Percentiles rank a stretch among this genome's conserved stretches.
Conservation (phyloP, 2,329 filamentous ascomycete species). For the Beauveria sp. region DNA sequence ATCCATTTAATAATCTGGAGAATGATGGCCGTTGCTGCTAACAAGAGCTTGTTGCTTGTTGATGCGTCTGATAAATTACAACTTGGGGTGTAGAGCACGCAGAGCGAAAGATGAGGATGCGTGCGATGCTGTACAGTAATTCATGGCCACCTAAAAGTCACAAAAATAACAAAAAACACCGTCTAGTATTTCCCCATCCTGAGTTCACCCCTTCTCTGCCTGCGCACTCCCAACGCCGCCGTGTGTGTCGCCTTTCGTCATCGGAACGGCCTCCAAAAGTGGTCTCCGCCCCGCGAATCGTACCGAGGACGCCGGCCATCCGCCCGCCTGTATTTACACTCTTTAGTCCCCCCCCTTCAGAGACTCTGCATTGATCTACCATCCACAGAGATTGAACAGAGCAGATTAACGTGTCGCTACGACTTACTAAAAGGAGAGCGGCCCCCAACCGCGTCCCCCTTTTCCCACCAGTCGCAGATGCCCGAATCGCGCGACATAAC, state of each 20-base stretch:
- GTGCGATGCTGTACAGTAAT: neutral
- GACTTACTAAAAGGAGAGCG: too few relatives aligned
- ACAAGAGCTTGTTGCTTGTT: too few relatives aligned
- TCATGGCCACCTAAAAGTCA: neutral
- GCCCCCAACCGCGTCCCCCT: neutral
- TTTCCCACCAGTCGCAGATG: neutral
- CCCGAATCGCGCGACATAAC: too few relatives aligned
- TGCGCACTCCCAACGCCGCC: neutral
- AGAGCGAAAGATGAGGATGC: too few relatives aligned
- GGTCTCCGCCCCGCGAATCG: neutral
- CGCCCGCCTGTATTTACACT: too few relatives aligned
- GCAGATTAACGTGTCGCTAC: too few relatives aligned
- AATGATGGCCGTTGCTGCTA: too few relatives aligned
- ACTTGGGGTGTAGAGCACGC: too few relatives aligned
- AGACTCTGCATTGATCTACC: too few relatives aligned
- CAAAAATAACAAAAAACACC: neutral
- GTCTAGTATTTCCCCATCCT: neutral
- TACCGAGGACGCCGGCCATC: neutral
- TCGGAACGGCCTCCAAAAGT: constrained; percentile 8
- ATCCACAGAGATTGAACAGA: neutral
- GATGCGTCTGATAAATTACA: too few relatives aligned
- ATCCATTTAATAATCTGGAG: too few relatives aligned
- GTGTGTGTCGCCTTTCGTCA: neutral
- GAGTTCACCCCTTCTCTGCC: neutral
- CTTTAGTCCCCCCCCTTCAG: too few relatives aligned